Evolutionary conservation across 345 rosid genomes (phyloP).

Genomic region (Lepidium sativum): DNA sequence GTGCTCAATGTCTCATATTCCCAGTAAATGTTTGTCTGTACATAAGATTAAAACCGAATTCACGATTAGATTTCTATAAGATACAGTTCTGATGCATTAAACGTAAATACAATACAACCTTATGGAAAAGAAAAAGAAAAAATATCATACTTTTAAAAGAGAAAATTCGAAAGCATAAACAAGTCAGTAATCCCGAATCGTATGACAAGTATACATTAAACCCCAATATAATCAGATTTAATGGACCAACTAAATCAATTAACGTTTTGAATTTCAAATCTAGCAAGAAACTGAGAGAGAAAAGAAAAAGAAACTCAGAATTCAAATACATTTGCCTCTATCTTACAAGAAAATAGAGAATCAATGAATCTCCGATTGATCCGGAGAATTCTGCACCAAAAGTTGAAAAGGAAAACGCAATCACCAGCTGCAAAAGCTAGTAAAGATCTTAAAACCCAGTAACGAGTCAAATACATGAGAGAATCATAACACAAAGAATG

Average conservation of each 20-base stretch:
- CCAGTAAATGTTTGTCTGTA: neutral
- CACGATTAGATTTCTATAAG: neutral
- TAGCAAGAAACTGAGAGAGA: neutral
- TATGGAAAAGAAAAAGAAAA: neutral
- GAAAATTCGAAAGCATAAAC: neutral
- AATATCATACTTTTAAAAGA: neutral
- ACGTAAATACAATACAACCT: neutral
- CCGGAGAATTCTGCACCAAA: neutral
- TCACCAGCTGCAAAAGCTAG: neutral
- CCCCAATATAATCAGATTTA: conserved; percentile 7
- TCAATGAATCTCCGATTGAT: conserved; percentile 2
- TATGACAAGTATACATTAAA: neutral
- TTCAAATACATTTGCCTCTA: conserved; percentile 15
- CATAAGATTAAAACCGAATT: neutral
- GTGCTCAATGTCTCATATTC: neutral
- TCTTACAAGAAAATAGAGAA: neutral
- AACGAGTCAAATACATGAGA: neutral
- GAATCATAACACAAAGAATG: neutral
- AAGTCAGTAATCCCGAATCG: neutral
- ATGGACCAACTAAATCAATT: neutral
- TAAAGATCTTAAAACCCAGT: conserved; percentile 3
- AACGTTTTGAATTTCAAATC: conserved; percentile 9
- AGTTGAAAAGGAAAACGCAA: neutral
- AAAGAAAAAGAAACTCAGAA: neutral
- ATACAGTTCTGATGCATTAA: neutral